Base-by-base conservation (phyloP, 108 stramenopile genomes). In the Pseudonitzschia pungens region DNA sequence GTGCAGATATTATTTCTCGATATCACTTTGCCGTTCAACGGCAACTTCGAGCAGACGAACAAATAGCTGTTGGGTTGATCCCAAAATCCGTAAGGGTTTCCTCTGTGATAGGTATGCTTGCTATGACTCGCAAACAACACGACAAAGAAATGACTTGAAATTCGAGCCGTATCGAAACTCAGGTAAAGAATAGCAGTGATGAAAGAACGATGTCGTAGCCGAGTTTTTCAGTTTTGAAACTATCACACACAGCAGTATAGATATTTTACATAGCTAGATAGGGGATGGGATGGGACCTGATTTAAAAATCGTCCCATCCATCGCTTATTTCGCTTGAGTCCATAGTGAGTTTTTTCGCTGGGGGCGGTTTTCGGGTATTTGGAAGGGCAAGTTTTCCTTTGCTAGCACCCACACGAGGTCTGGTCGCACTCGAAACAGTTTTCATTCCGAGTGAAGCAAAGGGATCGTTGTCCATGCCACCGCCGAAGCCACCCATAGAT, bases 241-340 rank as follows among this genome's bases (percentile, higher is more conserved):
- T 36, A 36, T n/a, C n/a, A n/a, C 4, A 36, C 6, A 6, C 14
- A 15, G 8, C 42, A 40, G 20, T 42, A 42, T 40, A 65, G 26
- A 42, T 40, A 26, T 7, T 45, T 45, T 69, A 51, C 50, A 48
- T 18, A 48, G 45, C 18, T 18, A 48, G 1, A 2, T 48, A 8
- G 45, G 45, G 16, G 45, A 48, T 14, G 45, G 16, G 45, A 48
- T 14, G 45, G 45, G 18, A 14, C 45, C 3, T 31, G 22, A 21
- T 33, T 28, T 83, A 95, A 78, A 95, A 95, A 41, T 95, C 93
- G 75, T 95, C 91, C 93, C 93, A 95, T 4, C 92, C 92, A 73
- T 92, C 89, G 32, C 74, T 83, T 59, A 89, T 55, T 45, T 87
- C 77, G 70, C 84, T 82, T 16, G 75, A 45, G 54, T 71, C 73